Evolutionary conservation across 192 early-diverging fungal species (phyloP).

Genomic region (Coemansia sp.): DNA sequence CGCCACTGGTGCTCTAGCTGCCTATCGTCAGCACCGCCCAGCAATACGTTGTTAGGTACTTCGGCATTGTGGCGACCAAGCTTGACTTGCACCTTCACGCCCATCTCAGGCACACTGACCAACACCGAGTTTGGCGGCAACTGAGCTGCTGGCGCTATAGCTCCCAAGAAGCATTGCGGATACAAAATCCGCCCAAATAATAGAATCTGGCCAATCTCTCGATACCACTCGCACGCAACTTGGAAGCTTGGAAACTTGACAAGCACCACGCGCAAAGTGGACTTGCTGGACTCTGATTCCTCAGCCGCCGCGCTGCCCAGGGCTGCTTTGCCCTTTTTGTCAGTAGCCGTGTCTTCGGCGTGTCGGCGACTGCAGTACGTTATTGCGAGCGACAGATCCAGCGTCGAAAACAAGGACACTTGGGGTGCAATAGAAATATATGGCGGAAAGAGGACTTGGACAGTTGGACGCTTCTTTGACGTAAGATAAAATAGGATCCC

Average conservation of each 20-base stretch:
- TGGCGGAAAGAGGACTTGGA: slow-evolving; percentile 32
- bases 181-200: slow-evolving; percentile 30
- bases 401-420: slow-evolving; percentile 54
- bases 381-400: slow-evolving; percentile 53
- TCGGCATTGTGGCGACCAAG: slow-evolving; percentile 24
- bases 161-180: slow-evolving; percentile 24
- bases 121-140: slow-evolving; percentile 26
- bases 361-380: slow-evolving; percentile 30
- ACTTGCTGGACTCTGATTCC: slow-evolving; percentile 21
- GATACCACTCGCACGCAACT: slow-evolving; percentile 44
- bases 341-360: neutral
- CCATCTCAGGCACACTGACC: slow-evolving; percentile 51
- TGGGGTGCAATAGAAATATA: slow-evolving; percentile 35
- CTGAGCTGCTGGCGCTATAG: slow-evolving; percentile 27
- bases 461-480: slow-evolving; percentile 30
- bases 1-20: slow-evolving; percentile 39
- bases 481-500: slow-evolving; percentile 40
- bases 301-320: slow-evolving; percentile 12
- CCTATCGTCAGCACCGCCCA: slow-evolving; percentile 25
- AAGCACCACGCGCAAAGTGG: slow-evolving; percentile 27
- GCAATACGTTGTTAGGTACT: slow-evolving; percentile 20
- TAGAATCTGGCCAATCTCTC: slow-evolving; percentile 44
- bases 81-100: slow-evolving; percentile 52
- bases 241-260: slow-evolving; percentile 50
- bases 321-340: slow-evolving; percentile 16